A percentile compares a stretch with the other conserved stretches of the same genome.
Conservation (phyloP, 2,329 filamentous ascomycete species). For the Cladobotryum mycophilum region DNA sequence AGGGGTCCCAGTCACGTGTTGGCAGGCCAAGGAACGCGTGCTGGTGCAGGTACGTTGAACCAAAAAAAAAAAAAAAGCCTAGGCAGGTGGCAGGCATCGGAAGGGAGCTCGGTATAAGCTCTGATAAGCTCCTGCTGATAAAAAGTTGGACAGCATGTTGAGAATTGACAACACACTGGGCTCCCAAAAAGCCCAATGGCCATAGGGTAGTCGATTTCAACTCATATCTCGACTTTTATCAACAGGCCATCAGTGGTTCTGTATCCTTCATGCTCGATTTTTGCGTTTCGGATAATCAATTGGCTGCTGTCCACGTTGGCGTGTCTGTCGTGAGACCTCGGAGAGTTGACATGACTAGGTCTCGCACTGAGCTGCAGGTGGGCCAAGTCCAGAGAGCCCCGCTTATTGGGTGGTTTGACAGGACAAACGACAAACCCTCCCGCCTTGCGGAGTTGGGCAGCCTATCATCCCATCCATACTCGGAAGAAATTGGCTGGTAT, state of each 20-base stretch:
- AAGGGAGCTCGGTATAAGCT: no score
- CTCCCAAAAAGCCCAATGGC: no score
- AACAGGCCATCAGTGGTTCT: not conserved
- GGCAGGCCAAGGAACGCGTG: conserved; percentile 3
- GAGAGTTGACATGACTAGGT: conserved; percentile 7
- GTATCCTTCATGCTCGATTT: not conserved
- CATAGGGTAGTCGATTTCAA: not conserved
- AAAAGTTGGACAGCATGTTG: no score
- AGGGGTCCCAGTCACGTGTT: conserved; percentile 24
- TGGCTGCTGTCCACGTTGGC: not conserved
- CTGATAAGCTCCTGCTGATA: no score
- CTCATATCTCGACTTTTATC: not conserved
- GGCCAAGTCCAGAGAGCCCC: conserved; percentile 2
- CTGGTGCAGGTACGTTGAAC: conserved; percentile 2
- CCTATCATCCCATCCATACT: no score
- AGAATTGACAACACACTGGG: no score
- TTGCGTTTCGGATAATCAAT: not conserved
- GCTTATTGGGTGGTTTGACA: conserved; percentile 5
- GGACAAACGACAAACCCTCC: not conserved
- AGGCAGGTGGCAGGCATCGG: no score
- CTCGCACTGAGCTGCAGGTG: conserved; percentile 6
- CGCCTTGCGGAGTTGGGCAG: not conserved
- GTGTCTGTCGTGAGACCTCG: not conserved
- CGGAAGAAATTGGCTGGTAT: no score
- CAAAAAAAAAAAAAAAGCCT: not conserved